phyloP scores from a whole-genome alignment of 2,329 filamentous ascomycete species.

The Bipolaris zeicola region DNA sequence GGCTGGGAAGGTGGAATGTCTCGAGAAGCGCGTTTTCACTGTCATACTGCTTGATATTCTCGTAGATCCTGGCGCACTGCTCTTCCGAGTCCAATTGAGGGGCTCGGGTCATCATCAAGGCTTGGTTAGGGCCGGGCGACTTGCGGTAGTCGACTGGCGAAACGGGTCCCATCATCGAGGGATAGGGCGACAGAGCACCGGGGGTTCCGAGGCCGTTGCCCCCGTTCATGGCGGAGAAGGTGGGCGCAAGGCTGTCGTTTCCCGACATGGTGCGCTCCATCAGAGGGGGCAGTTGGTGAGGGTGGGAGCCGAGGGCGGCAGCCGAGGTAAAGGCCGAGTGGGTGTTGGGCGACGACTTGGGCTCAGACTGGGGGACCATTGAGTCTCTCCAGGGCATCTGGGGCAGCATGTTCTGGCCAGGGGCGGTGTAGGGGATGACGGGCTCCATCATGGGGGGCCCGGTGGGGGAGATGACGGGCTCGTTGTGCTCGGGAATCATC shows the following conservation, averaged over 20 bases:
- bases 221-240: slow-evolving; percentile 72
- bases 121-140: slow-evolving; percentile 70
- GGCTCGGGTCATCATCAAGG: slow-evolving; percentile 68
- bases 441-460: slow-evolving; percentile 76
- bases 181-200: slow-evolving; percentile 74
- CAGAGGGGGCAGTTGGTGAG: slow-evolving; percentile 70
- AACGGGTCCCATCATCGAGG: slow-evolving; percentile 69
- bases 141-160: slow-evolving; percentile 72
- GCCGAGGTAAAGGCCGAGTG: slow-evolving; percentile 64
- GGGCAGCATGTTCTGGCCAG: slow-evolving; percentile 78
- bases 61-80: slow-evolving; percentile 81
- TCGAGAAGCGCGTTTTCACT: slow-evolving; percentile 82
- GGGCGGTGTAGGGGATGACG: slow-evolving; percentile 68
- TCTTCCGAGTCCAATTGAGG: slow-evolving; percentile 85
- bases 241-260: slow-evolving; percentile 66
- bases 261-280: slow-evolving; percentile 67
- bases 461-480: slow-evolving; percentile 75
- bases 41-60: slow-evolving; percentile 83
- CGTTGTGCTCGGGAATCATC: slow-evolving; percentile 58
- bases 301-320: slow-evolving; percentile 62
- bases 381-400: slow-evolving; percentile 93
- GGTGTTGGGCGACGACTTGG: slow-evolving; percentile 74
- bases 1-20: slow-evolving; percentile 83
- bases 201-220: slow-evolving; percentile 72
- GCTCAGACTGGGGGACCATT: slow-evolving; percentile 76